A percentile compares a stretch with the other conserved stretches of the same genome.
Conservation (phyloP, 2,329 filamentous ascomycete species). For the Exophiala phaeomuriformis region DNA sequence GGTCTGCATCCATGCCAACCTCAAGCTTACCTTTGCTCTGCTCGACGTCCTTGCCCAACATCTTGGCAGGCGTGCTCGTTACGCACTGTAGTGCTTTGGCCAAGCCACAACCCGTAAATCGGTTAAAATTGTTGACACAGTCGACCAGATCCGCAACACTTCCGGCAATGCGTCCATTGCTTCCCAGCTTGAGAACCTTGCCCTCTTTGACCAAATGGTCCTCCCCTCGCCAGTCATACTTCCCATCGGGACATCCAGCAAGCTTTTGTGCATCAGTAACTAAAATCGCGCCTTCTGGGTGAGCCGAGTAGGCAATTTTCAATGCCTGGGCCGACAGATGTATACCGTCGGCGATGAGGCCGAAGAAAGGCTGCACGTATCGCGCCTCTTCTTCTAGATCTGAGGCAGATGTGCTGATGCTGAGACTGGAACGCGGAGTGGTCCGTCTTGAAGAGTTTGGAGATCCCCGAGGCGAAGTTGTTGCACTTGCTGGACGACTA, state of each 20-base stretch:
- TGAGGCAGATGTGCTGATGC: conserved; percentile 19
- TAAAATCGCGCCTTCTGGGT: conserved; percentile 76
- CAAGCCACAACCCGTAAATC: conserved; percentile 62
- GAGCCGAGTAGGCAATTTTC: conserved; percentile 80
- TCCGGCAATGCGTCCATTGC: conserved; percentile 70
- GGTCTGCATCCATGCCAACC: conserved; percentile 58
- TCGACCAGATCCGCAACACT: conserved; percentile 62
- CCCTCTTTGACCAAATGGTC: conserved; percentile 56
- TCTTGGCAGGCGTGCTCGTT: conserved; percentile 67
- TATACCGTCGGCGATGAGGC: conserved; percentile 83
- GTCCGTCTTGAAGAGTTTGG: conserved; percentile 22
- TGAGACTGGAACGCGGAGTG: conserved; percentile 22
- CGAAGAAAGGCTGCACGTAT: conserved; percentile 60
- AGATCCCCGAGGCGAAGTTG: conserved; percentile 16
- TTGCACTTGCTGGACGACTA: conserved; percentile 15
- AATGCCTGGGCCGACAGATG: conserved; percentile 82
- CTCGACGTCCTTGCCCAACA: conserved; percentile 56
- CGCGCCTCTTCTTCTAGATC: conserved; percentile 16
- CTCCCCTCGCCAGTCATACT: conserved; percentile 77
- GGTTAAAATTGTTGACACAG: conserved; percentile 73
- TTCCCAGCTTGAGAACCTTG: conserved; percentile 64
- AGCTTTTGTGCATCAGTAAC: conserved; percentile 91
- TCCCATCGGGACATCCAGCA: conserved; percentile 73
- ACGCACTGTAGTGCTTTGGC: conserved; percentile 64
- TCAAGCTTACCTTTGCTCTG: conserved; percentile 59